Conservation (phyloP, 768 basidiomycete species). For the Suillus clintonianus region DNA sequence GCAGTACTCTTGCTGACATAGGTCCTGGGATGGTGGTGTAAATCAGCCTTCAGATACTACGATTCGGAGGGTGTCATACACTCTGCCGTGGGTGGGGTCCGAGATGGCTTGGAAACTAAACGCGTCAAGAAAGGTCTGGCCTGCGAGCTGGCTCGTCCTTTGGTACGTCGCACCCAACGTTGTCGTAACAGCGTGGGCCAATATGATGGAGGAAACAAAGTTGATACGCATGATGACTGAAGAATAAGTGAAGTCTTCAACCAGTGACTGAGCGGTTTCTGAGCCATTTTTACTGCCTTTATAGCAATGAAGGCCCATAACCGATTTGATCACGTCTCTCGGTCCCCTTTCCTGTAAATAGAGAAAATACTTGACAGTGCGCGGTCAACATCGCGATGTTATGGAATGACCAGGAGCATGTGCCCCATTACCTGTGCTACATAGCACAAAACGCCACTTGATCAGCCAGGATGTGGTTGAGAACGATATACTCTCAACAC, state of each 20-base stretch:
- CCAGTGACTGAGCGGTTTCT: neutral
- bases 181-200: neutral
- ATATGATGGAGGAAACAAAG: neutral
- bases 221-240: neutral
- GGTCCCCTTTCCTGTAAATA: neutral
- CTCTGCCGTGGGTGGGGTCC: constrained; percentile 38
- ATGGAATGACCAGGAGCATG: neutral
- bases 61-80: constrained; percentile 19
- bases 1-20: constrained; percentile 53
- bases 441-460: too few species aligned
- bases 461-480: neutral
- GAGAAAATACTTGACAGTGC: neutral
- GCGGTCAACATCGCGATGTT: neutral
- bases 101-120: constrained; percentile 17
- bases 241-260: neutral
- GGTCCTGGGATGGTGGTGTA: constrained; percentile 26
- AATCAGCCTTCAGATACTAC: neutral
- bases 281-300: neutral
- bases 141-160: constrained; percentile 45
- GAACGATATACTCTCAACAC: neutral
- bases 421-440: neutral
- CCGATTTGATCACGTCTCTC: neutral
- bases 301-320: neutral
- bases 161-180: constrained; percentile 48
- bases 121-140: constrained; percentile 47